Conservation (phyloP, 768 basidiomycete genomes). For the Auriculariales sp. region DNA sequence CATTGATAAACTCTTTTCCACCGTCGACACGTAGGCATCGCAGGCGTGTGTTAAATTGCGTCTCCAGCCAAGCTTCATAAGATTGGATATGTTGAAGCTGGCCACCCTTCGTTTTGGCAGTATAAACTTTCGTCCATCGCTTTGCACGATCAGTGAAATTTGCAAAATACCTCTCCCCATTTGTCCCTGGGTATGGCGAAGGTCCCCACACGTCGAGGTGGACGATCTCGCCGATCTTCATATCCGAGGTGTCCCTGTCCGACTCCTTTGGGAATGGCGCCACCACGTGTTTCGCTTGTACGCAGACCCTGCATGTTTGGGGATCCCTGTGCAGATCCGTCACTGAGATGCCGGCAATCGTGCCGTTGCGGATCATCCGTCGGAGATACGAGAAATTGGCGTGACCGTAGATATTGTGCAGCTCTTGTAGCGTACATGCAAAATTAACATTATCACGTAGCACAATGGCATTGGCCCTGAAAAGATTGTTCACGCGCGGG, state of each 20-base stretch:
- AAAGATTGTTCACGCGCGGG: neutral
- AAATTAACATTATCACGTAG: neutral
- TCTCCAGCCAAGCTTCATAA: constrained; percentile 6
- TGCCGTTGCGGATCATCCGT: neutral
- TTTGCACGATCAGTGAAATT: constrained; percentile 7
- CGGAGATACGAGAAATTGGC: neutral
- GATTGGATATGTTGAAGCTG: neutral
- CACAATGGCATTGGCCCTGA: neutral
- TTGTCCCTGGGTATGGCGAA: neutral
- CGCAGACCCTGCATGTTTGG: neutral
- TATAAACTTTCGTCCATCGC: constrained; percentile 1
- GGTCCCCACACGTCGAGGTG: constrained; percentile 7
- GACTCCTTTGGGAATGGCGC: neutral
- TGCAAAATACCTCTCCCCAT: constrained; percentile 2
- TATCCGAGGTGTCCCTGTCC: neutral
- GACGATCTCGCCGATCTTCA: neutral
- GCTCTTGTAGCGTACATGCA: neutral
- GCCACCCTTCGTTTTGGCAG: constrained; percentile 3
- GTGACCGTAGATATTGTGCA: neutral
- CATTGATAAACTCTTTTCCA: constrained; percentile 13
- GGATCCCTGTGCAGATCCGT: neutral
- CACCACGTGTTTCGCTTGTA: neutral
- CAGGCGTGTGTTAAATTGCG: constrained; percentile 2
- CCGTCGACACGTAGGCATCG: constrained; percentile 11
- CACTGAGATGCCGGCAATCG: neutral